phyloP scores from a whole-genome alignment of 805 yeast genomes.

The Dipodascus albidus region DNA sequence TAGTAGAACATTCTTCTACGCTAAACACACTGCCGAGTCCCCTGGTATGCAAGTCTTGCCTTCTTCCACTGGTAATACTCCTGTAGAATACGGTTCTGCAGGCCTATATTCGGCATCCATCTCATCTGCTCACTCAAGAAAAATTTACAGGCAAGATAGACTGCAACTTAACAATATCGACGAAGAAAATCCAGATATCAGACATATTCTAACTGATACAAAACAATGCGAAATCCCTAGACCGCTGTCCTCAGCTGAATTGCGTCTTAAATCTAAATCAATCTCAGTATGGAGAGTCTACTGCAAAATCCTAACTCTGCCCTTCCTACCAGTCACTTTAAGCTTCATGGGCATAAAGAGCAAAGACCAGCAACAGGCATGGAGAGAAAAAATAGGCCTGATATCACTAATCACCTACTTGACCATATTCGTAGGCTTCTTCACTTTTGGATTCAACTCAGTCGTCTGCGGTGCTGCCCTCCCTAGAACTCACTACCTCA shows the following conservation, averaged over 20 bases:
- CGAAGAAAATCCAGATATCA: neutral
- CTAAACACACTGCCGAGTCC: slow-evolving; percentile 53
- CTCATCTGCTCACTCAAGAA: neutral
- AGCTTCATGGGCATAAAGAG: slow-evolving; percentile 52
- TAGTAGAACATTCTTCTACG: slow-evolving; percentile 69
- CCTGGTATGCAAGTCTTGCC: slow-evolving; percentile 53
- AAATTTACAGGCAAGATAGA: neutral
- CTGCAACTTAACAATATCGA: neutral
- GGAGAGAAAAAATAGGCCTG: slow-evolving; percentile 80
- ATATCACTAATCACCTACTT: slow-evolving; percentile 50
- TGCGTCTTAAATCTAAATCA: neutral
- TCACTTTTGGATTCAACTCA: slow-evolving; percentile 54
- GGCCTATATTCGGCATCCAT: neutral
- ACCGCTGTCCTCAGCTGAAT: neutral
- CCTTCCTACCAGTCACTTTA: slow-evolving; percentile 68
- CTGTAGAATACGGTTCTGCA: slow-evolving; percentile 19
- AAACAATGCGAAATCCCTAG: neutral
- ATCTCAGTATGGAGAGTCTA: slow-evolving; percentile 50
- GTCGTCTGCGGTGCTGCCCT: slow-evolving; percentile 40
- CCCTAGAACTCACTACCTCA: slow-evolving; percentile 39
- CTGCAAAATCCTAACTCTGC: slow-evolving; percentile 63
- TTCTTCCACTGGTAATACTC: slow-evolving; percentile 60
- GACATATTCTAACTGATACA: neutral
- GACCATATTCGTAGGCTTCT: slow-evolving; percentile 32
- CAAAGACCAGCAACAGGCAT: slow-evolving; percentile 66